Base-by-base conservation (phyloP, 495 filamentous ascomycete species). In the Neurospora africana region DNA sequence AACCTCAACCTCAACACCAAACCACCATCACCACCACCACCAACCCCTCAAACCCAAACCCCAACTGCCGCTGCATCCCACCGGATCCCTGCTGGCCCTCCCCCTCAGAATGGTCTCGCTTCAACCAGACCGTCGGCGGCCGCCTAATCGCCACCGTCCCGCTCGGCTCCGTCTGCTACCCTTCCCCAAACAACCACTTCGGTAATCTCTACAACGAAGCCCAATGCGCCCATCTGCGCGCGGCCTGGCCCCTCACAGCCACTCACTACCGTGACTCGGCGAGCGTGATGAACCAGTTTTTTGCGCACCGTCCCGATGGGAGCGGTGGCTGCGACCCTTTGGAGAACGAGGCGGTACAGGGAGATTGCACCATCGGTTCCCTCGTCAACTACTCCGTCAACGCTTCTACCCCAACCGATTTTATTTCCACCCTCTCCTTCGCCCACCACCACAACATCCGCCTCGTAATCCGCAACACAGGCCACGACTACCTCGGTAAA, bases 351-450 rank as follows among this genome's bases (percentile, higher is more conserved):
- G 30, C 30, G n/a, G n/a, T n/a, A n/a, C 30, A 33, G 30, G 30
- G n/a, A n/a, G n/a, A n/a, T n/a, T 33, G 30, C 4, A 4, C 3
- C 3, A 33, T 33, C 0, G 88, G 86, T 3, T 84, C 86, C 73
- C 86, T 85, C 73, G 82, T 86, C 5, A 53, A 70, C 11, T 91
- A 90, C 70, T 78, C 83, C 5, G 81, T 88, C 71, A 84, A 86
- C 73, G 83, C 81, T 17, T 74, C 77, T 0, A 19, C 40, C 0
- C 70, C 77, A 0, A 69, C 30, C 6, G 82, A 89, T 41, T 78
- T 83, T 35, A 73, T 74, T 21, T 71, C 71, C 5, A 82, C 80
- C 0, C 73, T 89, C 3, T 71, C 75, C 1, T 89, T 88, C 69
- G 85, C 84, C 19, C 37, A 65, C 33, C 15, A 70, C 68, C 67